A percentile compares a stretch with the other conserved stretches of the same genome.
Evolutionary conservation across 2,329 filamentous ascomycete genomes (phyloP).

Genomic region (Pseudogymnoascus sp.): DNA sequence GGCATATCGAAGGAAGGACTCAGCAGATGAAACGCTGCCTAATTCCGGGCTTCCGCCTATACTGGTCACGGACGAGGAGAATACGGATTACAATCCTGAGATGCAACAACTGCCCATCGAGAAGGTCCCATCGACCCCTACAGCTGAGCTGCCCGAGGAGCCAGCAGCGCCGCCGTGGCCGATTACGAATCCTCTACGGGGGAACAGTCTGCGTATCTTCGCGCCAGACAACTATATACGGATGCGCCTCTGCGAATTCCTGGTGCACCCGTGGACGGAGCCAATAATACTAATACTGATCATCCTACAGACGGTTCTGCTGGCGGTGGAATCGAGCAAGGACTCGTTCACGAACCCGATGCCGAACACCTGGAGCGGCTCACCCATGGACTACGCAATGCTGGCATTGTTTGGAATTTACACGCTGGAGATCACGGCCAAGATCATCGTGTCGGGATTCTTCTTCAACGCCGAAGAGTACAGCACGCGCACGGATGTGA

Average conservation of each 20-base stretch:
- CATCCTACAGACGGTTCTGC: conserved; percentile 75
- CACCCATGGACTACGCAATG: conserved; percentile 41
- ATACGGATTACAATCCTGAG: neutral
- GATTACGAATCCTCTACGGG: conserved; percentile 70
- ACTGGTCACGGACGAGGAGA: neutral
- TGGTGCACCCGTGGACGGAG: conserved; percentile 82
- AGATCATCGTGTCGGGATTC: conserved; percentile 88
- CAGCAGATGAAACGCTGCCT: conserved; percentile 12
- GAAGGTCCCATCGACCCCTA: conserved; percentile 12
- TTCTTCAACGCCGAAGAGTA: conserved; percentile 86
- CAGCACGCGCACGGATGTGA: conserved; percentile 70
- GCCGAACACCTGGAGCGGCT: conserved; percentile 55
- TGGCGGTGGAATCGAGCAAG: conserved; percentile 72
- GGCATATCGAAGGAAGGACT: conserved; percentile 30
- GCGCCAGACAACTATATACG: conserved; percentile 68
- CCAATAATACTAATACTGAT: conserved; percentile 82
- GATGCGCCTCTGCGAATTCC: conserved; percentile 65
- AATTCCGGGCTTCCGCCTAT: conserved; percentile 3
- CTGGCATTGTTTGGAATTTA: conserved; percentile 81
- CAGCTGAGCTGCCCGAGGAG: conserved; percentile 3
- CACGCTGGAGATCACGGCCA: conserved; percentile 72
- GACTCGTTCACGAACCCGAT: conserved; percentile 58
- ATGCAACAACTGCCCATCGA: conserved; percentile 1
- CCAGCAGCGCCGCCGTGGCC: conserved; percentile 19
- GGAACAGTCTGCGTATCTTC: conserved; percentile 79